Conservation (phyloP, 495 filamentous ascomycete genomes). For the Podospora australis region DNA sequence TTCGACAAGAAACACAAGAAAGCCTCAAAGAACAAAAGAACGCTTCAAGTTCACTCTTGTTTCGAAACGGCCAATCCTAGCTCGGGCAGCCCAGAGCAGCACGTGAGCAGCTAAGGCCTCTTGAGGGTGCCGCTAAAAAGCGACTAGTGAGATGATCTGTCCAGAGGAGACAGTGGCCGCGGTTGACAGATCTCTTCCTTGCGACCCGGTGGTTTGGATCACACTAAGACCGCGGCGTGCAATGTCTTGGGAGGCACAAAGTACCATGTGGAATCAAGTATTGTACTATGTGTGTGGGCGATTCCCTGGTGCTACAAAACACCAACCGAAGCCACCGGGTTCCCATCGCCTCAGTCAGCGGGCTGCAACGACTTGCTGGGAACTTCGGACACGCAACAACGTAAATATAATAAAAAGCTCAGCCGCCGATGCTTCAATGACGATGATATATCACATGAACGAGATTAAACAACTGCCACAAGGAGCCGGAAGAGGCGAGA, state of each 20-base stretch:
- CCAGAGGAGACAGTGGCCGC: constrained; percentile 9
- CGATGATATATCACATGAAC: too few species aligned
- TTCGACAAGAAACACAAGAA: not conserved
- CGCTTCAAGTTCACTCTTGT: not conserved
- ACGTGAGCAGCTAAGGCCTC: not conserved
- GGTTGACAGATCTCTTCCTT: constrained; percentile 19
- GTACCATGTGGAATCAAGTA: constrained; percentile 8
- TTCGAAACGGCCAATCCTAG: not conserved
- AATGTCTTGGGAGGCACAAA: constrained; percentile 21
- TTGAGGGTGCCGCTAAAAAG: constrained; percentile 17
- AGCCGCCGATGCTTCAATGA: too few species aligned
- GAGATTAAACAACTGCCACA: too few species aligned
- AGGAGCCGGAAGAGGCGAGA: too few species aligned
- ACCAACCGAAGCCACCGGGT: too few species aligned
- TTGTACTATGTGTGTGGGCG: too few species aligned
- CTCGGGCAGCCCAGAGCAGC: not conserved
- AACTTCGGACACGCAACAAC: too few species aligned
- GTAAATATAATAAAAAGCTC: too few species aligned
- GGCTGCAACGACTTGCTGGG: too few species aligned
- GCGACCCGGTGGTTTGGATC: constrained; percentile 18
- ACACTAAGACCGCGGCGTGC: constrained; percentile 25
- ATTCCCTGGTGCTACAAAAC: too few species aligned
- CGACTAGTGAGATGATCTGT: constrained; percentile 18
- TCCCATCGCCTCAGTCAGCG: too few species aligned
- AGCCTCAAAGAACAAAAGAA: not conserved